Conservation (phyloP, 1,139 yeast species). For the Lodderomyces parapsilosis region DNA sequence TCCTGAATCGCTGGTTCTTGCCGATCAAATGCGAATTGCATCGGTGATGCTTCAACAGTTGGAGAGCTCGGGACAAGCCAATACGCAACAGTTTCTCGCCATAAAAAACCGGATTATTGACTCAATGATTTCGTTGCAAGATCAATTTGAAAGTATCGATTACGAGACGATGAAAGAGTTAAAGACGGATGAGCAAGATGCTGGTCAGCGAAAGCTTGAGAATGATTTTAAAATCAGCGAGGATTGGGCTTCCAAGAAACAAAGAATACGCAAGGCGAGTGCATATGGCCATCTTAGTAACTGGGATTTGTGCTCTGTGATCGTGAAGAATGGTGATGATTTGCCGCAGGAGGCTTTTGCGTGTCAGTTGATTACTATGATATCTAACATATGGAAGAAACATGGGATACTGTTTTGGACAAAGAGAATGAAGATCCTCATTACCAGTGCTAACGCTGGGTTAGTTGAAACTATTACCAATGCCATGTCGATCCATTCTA, state of each 20-base stretch:
- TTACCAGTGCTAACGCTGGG: slow-evolving; percentile 89
- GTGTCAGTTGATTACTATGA: slow-evolving; percentile 84
- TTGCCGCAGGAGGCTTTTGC: slow-evolving; percentile 97
- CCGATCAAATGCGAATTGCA: slow-evolving; percentile 94
- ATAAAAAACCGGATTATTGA: slow-evolving; percentile 77
- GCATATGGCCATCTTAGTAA: slow-evolving; percentile 81
- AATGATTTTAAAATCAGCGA: slow-evolving; percentile 92
- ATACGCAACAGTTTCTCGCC: slow-evolving; percentile 70
- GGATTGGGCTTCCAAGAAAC: slow-evolving; percentile 84
- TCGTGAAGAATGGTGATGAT: slow-evolving; percentile 95
- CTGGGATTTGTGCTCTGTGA: slow-evolving; percentile 95
- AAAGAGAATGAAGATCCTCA: slow-evolving; percentile 84
- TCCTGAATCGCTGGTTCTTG: slow-evolving; percentile 31
- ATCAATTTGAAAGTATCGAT: slow-evolving; percentile 49
- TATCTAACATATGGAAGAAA: slow-evolving; percentile 79
- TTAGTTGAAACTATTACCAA: slow-evolving; percentile 93
- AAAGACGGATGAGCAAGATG: slow-evolving; percentile 43
- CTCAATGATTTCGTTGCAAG: slow-evolving; percentile 88
- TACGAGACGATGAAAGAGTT: slow-evolving; percentile 52
- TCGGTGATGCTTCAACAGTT: slow-evolving; percentile 90
- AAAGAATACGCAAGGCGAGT: slow-evolving; percentile 73
- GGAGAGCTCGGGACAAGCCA: slow-evolving; percentile 67
- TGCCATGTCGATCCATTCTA: slow-evolving; percentile 89
- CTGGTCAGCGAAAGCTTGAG: slow-evolving; percentile 89
- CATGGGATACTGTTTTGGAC: slow-evolving; percentile 79